phyloP scores from a whole-genome alignment of 805 yeast species.

The Sporopachydermia quercuum region DNA sequence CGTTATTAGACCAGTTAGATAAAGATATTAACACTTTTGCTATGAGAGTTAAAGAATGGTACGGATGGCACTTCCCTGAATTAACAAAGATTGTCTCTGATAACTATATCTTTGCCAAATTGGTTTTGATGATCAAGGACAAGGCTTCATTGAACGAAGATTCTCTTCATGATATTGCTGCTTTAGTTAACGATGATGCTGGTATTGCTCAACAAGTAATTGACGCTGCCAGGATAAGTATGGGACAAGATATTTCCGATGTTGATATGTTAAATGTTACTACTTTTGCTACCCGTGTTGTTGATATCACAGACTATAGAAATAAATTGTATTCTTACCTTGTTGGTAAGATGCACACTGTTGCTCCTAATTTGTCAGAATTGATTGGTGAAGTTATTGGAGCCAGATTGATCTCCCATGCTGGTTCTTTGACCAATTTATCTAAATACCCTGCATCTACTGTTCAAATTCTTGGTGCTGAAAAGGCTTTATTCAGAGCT shows the following conservation, averaged over 20 bases:
- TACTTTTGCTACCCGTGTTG: constrained; percentile 88
- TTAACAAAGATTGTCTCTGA: constrained; percentile 83
- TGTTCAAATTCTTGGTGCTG: constrained; percentile 95
- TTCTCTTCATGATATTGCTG: constrained; percentile 74
- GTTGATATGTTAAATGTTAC: constrained; percentile 85
- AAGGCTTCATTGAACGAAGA: constrained; percentile 54
- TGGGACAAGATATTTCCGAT: constrained; percentile 97
- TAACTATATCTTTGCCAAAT: constrained; percentile 72
- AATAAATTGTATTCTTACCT: constrained; percentile 69
- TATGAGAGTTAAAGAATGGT: constrained; percentile 97
- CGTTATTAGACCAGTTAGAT: constrained; percentile 91
- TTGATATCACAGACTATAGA: constrained; percentile 83
- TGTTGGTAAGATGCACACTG: constrained; percentile 91
- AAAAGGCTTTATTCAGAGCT: constrained; percentile 92
- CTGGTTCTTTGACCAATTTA: constrained; percentile 91
- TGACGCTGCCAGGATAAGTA: constrained; percentile 90
- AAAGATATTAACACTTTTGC: constrained; percentile 96
- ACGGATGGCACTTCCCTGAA: constrained; percentile 98
- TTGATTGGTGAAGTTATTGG: constrained; percentile 98
- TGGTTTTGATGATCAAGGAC: constrained; percentile 73
- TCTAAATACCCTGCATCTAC: constrained; percentile 99
- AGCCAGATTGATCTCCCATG: constrained; percentile 95
- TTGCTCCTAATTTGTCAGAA: constrained; percentile 94
- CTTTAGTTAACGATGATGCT: constrained; percentile 80
- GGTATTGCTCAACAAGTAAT: constrained; percentile 82